Evolutionary conservation across 1,284 basidiomycete genomes (phyloP), one percentile per base, ranked within the genome.

Genomic region (Dichomitus squalens): DNA sequence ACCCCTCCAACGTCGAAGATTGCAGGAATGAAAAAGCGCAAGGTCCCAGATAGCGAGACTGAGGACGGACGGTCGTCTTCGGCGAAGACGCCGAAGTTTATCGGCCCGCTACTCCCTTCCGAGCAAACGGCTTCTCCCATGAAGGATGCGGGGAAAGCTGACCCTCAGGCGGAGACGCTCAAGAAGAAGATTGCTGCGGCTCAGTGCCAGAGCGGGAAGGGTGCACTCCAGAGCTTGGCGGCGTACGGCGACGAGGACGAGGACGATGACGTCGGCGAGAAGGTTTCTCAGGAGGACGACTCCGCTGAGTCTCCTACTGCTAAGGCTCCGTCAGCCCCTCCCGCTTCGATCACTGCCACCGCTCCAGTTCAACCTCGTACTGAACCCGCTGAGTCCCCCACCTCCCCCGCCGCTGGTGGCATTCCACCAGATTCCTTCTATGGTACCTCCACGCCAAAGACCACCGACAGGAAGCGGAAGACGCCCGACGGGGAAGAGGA

Each of bases 21-120:
- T 4, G 76, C 79, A 8, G 75, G 74, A 54, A 87, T 87, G 85
- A 88, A 85, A 79, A 90, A 85, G 73, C 79, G 81, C 65, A 83
- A 79, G 68, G 60, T 65, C 34, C 50, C 70, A 48, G 73, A 78
- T 59, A 72, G 75, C 59, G 76, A 79, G 25, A 71, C 74, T 48
- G 73, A 74, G 35, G 80, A 79, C 23, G 79, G 76, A 44, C 74
- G 71, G 7, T 80, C 84, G 57, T 82, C 60, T 14, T 83, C 64
- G 65, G 47, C 62, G 52, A 67, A 80, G 68, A 74, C 81, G 23
- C 68, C 76, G 7, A 70, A 80, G 4, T 87, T 89, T 65, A 87
- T 89, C 61, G 87, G 87, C 1, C 88, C 88, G 18, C 68, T 80
- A 34, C 74, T 87, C 34, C 88, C 89, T 31, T 76, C 81, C 1